These are phyloP conservation scores for Podospora pseudoanserina DNA, from an alignment of 495 filamentous ascomycete genomes.

Conservation along the genomic window DNA sequence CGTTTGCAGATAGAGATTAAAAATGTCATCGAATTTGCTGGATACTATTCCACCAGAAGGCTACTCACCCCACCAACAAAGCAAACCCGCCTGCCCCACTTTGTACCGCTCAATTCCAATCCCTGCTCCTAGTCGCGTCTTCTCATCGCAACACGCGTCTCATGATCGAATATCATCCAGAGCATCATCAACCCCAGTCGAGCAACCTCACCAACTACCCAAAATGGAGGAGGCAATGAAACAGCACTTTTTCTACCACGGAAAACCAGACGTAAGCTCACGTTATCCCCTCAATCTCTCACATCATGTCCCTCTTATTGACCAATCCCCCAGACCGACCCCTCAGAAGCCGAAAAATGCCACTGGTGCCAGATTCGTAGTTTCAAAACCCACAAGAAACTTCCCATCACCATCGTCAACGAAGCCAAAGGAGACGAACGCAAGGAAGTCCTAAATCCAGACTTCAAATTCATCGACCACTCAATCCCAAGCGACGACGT, in stretches of 20 bases:
- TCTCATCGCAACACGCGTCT: background rate
- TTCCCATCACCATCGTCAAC: constrained; percentile 50
- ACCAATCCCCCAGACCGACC: constrained; percentile 19
- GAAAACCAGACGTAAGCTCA: constrained; percentile 31
- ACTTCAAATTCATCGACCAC: constrained; percentile 54
- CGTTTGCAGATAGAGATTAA: background rate
- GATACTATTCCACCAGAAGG: too few relatives aligned
- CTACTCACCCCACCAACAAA: too few relatives aligned
- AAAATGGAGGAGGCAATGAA: constrained; percentile 38
- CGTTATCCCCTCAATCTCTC: background rate
- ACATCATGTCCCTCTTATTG: background rate
- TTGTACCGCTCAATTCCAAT: background rate
- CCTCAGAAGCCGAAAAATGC: constrained; percentile 36
- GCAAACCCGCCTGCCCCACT: background rate
- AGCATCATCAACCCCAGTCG: background rate
- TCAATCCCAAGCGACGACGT: constrained; percentile 45
- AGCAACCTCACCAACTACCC: background rate
- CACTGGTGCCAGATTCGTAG: constrained; percentile 52
- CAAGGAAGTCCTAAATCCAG: constrained; percentile 37
- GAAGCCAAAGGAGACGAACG: constrained; percentile 24
- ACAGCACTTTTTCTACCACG: constrained; percentile 44
- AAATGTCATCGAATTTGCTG: too few relatives aligned
- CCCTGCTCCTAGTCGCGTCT: background rate
- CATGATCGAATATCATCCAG: constrained; percentile 5
- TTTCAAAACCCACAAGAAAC: constrained; percentile 37